Base-by-base conservation (phyloP, 306 rosid genomes). In the Comarum palustre region DNA sequence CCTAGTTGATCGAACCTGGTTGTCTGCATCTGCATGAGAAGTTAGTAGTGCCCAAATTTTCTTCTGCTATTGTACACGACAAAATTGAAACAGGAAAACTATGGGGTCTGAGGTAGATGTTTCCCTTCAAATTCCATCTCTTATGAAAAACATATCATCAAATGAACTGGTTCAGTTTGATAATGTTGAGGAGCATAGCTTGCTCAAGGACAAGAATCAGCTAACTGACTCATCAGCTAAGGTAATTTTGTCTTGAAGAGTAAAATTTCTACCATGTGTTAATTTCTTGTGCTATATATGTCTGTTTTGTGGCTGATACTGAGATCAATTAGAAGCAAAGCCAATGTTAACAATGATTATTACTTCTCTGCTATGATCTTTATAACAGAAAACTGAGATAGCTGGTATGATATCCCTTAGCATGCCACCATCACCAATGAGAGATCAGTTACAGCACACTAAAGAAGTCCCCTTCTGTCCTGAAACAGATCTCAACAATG, bases 341-440 rank as follows among this genome's bases (percentile, higher is more conserved):
- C 7, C 0, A 31, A 8, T 34, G 27, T 8, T 34, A 3, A 8
- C 41, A 48, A 19, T 8, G 22, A 14, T 32, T 62, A 14, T 8
- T 39, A 66, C 64, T 24, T 51, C 4, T 63, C 20, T 52, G 62
- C 20, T 48, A 5, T 48, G 55, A 48, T 48, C 19, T 2, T 78
- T 75, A 43, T 52, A 54, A 42, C 67, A 93, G 96, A 90, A 31
- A 78, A 36, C 24, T 73, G 79, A 69, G 71, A 45, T 74, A 68
- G 36, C 68, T 47, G 73, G 70, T n/a, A 64, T 62, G 89, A 77
- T 84, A 78, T 87, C 96, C 1, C 72, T 87, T 60, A 94, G 97
- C 89, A 88, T 87, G 96, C 93, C 97, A 77, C 78, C 82, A 1
- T 69, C 89, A 73, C 73, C 85, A 4, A 80, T 78, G 32, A 82